Conservation (phyloP, 1,139 yeast genomes). For the Candida tropicalis region DNA sequence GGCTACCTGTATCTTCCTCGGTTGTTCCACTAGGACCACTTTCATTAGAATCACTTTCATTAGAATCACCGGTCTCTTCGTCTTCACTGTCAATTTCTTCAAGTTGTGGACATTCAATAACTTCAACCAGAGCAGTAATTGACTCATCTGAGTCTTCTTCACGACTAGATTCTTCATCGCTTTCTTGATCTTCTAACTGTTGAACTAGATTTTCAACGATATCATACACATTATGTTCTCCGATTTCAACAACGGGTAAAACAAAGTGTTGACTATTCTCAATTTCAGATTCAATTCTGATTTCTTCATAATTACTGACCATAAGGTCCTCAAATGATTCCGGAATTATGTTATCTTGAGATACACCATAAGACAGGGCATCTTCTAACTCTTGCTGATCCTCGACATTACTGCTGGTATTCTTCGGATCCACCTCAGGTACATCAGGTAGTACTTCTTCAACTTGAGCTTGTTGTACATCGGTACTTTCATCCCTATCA, state of each 20-base stretch:
- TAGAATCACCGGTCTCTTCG: no score
- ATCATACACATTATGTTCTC: neutral
- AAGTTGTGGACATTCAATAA: slow-evolving; percentile 1
- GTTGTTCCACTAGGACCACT: no score
- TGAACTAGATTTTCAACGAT: neutral
- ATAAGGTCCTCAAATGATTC: slow-evolving; percentile 2
- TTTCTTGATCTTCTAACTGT: neutral
- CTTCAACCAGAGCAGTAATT: neutral
- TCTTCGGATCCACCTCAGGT: no score
- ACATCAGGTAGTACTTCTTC: no score
- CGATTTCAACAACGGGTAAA: neutral
- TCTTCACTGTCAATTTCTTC: neutral
- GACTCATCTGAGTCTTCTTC: no score
- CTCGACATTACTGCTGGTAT: neutral
- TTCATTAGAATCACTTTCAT: no score
- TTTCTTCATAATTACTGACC: slow-evolving; percentile 14
- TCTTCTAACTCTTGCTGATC: neutral
- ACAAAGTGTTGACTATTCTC: neutral
- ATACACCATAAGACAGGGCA: neutral
- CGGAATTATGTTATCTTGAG: neutral
- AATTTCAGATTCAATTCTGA: slow-evolving; percentile 4
- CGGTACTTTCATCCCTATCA: neutral
- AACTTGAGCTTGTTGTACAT: neutral
- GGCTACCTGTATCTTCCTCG: neutral
- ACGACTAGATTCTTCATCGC: neutral